phyloP scores from a whole-genome alignment of 257 asterid genomes.

The Solanum etuberosum region DNA sequence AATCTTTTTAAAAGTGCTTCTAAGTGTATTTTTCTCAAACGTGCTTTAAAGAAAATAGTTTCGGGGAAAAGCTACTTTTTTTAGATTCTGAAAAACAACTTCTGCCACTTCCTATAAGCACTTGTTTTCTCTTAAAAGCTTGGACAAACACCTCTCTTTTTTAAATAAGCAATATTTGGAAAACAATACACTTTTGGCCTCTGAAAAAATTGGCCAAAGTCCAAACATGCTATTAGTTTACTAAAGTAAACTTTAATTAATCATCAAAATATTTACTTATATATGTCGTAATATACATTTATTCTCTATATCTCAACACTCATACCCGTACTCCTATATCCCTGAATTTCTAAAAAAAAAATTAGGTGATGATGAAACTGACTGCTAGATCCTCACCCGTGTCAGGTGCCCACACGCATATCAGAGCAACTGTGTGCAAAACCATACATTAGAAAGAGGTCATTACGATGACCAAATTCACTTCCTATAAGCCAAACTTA shows the following conservation, averaged over 20 bases:
- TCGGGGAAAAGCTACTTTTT: not conserved
- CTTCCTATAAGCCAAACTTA: not conserved
- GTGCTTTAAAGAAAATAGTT: not conserved
- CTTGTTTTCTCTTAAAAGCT: not conserved
- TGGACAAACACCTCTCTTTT: not conserved
- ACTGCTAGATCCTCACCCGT: not conserved
- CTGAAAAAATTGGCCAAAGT: not conserved
- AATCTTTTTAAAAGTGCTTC: not conserved
- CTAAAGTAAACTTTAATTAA: not conserved
- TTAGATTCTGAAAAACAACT: not conserved
- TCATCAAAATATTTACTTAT: not conserved
- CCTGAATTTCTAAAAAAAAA: not conserved
- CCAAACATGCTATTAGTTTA: not conserved
- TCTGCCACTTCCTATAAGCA: not conserved
- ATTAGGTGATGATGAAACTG: not conserved
- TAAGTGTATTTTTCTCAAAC: not conserved
- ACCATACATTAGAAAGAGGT: not conserved
- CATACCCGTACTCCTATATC: not conserved
- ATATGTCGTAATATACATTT: not conserved
- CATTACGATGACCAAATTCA: not conserved
- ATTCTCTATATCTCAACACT: not conserved
- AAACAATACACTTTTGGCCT: not conserved
- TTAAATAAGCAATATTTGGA: not conserved
- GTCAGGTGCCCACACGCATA: not conserved
- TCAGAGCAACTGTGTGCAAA: not conserved